Conservation (phyloP, 192 early-diverging fungal species). For the Ambispora gerdemannii region DNA sequence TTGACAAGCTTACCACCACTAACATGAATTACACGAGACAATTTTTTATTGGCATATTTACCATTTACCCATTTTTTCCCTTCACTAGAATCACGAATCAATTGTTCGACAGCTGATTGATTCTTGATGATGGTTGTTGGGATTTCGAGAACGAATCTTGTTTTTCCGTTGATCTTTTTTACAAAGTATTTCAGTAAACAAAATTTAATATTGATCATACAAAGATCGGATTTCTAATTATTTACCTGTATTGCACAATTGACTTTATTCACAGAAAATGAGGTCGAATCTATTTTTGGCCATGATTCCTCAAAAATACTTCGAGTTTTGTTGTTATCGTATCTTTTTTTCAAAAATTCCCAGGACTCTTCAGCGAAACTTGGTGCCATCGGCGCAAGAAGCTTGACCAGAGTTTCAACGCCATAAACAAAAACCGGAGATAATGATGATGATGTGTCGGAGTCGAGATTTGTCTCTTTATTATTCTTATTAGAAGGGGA, state of each 20-base stretch:
- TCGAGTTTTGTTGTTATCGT: not conserved
- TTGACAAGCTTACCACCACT: constrained; percentile 74
- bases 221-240: not conserved
- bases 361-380: constrained; percentile 74
- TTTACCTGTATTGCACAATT: constrained; percentile 55
- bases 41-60: constrained; percentile 28
- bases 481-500: no score
- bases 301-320: constrained; percentile 57
- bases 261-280: constrained; percentile 48
- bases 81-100: constrained; percentile 41
- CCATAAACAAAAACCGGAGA: constrained; percentile 55
- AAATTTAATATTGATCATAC: constrained; percentile 27
- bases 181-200: not conserved
- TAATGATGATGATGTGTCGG: constrained; percentile 11
- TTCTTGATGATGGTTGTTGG: constrained; percentile 37
- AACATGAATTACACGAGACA: constrained; percentile 64
- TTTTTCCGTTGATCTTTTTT: constrained; percentile 73
- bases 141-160: constrained; percentile 58
- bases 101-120: constrained; percentile 40
- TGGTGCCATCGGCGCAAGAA: constrained; percentile 73
- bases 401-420: constrained; percentile 57
- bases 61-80: constrained; percentile 58
- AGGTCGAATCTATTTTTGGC: constrained; percentile 53
- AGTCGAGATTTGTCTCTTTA: not conserved
- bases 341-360: constrained; percentile 41